Base-by-base conservation (phyloP, 371 early-diverging fungal genomes). In the Basidiobolus meristosporus region DNA sequence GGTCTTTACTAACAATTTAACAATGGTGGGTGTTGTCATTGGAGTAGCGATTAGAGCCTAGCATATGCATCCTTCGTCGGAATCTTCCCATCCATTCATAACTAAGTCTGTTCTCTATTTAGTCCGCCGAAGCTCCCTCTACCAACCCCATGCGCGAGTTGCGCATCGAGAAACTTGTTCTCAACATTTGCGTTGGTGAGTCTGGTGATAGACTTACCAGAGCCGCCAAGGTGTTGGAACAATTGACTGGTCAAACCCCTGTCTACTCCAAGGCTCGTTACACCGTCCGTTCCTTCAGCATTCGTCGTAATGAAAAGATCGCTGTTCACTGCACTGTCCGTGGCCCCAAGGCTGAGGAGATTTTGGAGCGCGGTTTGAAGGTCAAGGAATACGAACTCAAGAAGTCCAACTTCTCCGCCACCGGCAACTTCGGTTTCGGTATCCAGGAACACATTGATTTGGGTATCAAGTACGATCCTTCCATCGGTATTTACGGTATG, bases 251-350 rank as follows among this genome's bases (percentile, higher is more conserved):
- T 51, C 99, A 99, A 73, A 81, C 87, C 50, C 99, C 99, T 48
- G 90, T 96, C 56, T 89, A 87, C 77, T 91, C 96, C 63, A 99
- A 99, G 82, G 95, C 99, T 44, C 88, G 96, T 58, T 90, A 97
- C 72, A 99, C 99, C 36, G 93, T 99, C 68, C 85, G 99, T 70
- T 82, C 92, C 57, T 99, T 99, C 75, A 90, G 96, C 65, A 98
- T 99, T 66, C 87, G 99, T 68, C 85, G 99, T 82, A 99, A 99
- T 84, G 99, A 99, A 73, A 98, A 98, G 83, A 99, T 99, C 52
- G 73, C 98, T 41, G 87, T 90, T 44, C 95, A 98, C 81, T 90
- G 90, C 54, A 99, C 98, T 48, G 91, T 99, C 53, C 87, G 97
- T 63, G 99, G 99, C 41, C 57, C 60, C 44, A 60, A 60, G 52